Conservation (phyloP, 495 filamentous ascomycete species). For the Haplographium delicatum region DNA sequence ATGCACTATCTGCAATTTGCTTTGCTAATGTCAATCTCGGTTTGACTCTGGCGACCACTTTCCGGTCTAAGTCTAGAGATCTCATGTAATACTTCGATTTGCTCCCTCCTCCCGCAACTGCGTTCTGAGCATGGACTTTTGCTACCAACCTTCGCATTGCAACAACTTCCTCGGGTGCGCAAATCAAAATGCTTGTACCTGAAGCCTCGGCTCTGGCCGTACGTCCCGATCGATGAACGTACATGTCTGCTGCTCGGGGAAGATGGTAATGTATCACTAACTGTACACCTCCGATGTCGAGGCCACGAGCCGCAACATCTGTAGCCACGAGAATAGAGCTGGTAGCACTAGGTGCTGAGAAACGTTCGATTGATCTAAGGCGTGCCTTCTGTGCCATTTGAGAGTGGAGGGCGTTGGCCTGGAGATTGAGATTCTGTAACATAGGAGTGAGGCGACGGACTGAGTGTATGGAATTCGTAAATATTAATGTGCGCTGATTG, state of each 20-base stretch:
- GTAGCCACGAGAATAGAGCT: constrained; percentile 82
- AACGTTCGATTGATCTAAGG: constrained; percentile 84
- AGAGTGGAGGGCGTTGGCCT: constrained; percentile 76
- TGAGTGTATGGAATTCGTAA: constrained; percentile 92
- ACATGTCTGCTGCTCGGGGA: constrained; percentile 83
- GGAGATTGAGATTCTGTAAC: constrained; percentile 75
- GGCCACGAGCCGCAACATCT: constrained; percentile 92
- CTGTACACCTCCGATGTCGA: constrained; percentile 87
- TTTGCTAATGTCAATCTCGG: constrained; percentile 72
- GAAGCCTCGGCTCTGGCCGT: constrained; percentile 77
- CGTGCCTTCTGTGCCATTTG: constrained; percentile 97
- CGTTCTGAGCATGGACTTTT: constrained; percentile 53
- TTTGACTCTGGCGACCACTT: constrained; percentile 68
- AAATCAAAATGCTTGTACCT: constrained; percentile 81
- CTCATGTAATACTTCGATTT: constrained; percentile 58
- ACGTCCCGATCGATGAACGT: constrained; percentile 92
- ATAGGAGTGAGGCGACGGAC: constrained; percentile 83
- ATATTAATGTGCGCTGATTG: constrained; percentile 73
- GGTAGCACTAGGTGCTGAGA: constrained; percentile 55
- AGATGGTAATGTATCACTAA: constrained; percentile 93
- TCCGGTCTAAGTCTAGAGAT: constrained; percentile 78
- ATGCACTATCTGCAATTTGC: constrained; percentile 70
- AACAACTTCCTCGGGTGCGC: constrained; percentile 83
- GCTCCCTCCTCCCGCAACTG: constrained; percentile 30
- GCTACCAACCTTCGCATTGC: constrained; percentile 77